Evolutionary conservation across 306 rosid genomes (phyloP).

Genomic region (Corylus heterophylla): DNA sequence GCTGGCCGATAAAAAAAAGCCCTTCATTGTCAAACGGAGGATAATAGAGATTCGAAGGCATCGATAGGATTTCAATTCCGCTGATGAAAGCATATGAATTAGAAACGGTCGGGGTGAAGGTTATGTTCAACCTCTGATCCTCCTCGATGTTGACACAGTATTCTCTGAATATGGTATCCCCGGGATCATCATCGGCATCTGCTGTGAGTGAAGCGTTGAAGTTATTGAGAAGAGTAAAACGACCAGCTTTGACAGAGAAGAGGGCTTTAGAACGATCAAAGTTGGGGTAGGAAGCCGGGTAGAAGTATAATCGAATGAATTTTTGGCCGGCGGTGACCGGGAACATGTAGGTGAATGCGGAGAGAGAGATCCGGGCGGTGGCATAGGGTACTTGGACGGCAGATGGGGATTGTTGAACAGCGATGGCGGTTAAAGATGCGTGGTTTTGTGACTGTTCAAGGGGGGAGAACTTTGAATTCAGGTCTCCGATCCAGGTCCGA

Average conservation of each 20-base stretch:
- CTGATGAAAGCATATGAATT: slow-evolving; percentile 42
- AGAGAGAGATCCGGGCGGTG: slow-evolving; percentile 35
- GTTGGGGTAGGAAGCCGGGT: slow-evolving; percentile 29
- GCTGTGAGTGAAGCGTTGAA: slow-evolving; percentile 41
- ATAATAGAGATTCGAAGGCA: slow-evolving; percentile 24
- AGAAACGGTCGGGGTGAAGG: slow-evolving; percentile 31
- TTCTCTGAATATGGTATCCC: slow-evolving; percentile 24
- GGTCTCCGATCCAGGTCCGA: slow-evolving; percentile 1
- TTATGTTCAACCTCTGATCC: slow-evolving; percentile 33
- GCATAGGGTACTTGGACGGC: slow-evolving; percentile 29
- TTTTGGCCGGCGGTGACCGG: slow-evolving; percentile 40
- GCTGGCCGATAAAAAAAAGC: neutral
- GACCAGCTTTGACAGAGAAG: slow-evolving; percentile 33
- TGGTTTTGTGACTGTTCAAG: too few species aligned
- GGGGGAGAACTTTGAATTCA: too few species aligned
- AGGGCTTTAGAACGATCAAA: slow-evolving; percentile 26
- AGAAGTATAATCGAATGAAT: slow-evolving; percentile 46
- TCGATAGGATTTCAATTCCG: slow-evolving; percentile 48
- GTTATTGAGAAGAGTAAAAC: slow-evolving; percentile 40
- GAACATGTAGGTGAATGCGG: slow-evolving; percentile 8
- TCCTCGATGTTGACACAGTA: slow-evolving; percentile 31
- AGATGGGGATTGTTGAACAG: too few species aligned
- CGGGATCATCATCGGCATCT: neutral
- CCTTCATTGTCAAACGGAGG: neutral
- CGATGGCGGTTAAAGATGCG: too few species aligned